Evolutionary conservation across 805 yeast genomes (phyloP).

Genomic region (Diddensiella caesifluorescens): DNA sequence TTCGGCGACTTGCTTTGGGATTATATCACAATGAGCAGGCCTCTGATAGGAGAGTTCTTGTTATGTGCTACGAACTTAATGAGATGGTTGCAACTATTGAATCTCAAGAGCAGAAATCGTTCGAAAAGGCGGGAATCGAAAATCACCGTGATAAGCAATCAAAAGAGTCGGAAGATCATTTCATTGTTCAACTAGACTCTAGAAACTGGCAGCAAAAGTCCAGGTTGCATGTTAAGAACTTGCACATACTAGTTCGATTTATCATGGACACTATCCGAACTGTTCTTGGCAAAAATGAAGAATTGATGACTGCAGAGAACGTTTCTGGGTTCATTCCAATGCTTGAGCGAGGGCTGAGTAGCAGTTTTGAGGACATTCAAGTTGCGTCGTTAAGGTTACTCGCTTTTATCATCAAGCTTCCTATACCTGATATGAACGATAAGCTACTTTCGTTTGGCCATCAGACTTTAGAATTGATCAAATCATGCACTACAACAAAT

Average conservation of each 20-base stretch:
- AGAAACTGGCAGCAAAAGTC: conserved; percentile 19
- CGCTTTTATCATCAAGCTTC: conserved; percentile 53
- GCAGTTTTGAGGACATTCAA: conserved; percentile 75
- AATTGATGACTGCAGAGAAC: conserved; percentile 53
- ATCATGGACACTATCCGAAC: conserved; percentile 70
- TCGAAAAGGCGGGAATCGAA: conserved; percentile 21
- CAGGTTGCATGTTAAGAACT: conserved; percentile 45
- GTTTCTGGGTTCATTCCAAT: conserved; percentile 72
- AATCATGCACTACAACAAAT: conserved; percentile 71
- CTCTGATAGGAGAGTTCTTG: conserved; percentile 52
- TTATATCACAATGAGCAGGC: conserved; percentile 62
- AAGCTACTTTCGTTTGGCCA: conserved; percentile 25
- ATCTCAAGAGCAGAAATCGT: conserved; percentile 19
- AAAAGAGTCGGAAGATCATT: conserved; percentile 54
- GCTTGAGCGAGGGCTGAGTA: conserved; percentile 51
- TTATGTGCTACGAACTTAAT: conserved; percentile 69
- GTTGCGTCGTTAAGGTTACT: conserved; percentile 61
- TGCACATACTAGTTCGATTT: conserved; percentile 64
- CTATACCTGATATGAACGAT: conserved; percentile 49
- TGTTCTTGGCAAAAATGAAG: conserved; percentile 59
- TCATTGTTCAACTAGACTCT: conserved; percentile 65
- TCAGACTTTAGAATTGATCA: conserved; percentile 46
- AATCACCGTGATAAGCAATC: conserved; percentile 23
- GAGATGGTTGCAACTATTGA: conserved; percentile 35
- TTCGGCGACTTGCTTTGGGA: conserved; percentile 76